phyloP scores from a whole-genome alignment of 768 basidiomycete genomes.

The Xerocomus brunneocitrinus region DNA sequence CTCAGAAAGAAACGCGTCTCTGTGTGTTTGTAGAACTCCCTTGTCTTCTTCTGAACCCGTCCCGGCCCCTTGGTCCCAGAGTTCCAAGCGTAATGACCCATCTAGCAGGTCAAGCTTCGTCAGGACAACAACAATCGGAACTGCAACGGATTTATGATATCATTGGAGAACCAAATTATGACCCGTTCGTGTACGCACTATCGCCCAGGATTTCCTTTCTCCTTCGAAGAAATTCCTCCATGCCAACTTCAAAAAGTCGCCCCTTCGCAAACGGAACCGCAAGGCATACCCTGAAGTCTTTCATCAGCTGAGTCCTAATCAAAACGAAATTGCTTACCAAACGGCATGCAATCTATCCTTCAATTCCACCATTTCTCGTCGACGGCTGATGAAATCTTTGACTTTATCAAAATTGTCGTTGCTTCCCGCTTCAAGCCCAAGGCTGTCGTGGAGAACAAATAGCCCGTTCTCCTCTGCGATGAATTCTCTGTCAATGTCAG shows the following conservation, averaged over 20 bases:
- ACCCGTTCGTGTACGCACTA: not conserved
- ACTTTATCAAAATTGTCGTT: not conserved
- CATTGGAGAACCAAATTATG: not conserved
- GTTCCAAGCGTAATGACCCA: not conserved
- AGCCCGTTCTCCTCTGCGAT: not conserved
- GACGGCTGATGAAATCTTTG: not conserved
- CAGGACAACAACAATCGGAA: not conserved
- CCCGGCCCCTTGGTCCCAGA: not conserved
- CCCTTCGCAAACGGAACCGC: not conserved
- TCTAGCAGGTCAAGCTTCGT: not conserved
- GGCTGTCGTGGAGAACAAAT: not conserved
- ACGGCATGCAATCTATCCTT: slow-evolving; percentile 15
- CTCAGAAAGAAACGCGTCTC: not conserved
- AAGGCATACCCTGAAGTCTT: not conserved
- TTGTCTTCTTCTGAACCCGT: not conserved
- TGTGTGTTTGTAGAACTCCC: not conserved
- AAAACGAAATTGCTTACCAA: not conserved
- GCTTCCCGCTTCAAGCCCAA: not conserved
- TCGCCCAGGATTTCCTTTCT: not conserved
- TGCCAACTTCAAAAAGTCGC: not conserved
- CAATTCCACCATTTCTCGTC: not conserved
- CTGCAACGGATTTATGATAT: not conserved
- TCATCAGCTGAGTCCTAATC: not conserved
- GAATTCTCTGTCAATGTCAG: not conserved
- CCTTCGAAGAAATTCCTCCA: not conserved